Evolutionary conservation across 2,329 filamentous ascomycete species (phyloP).

Genomic region (Helotiales sp.): DNA sequence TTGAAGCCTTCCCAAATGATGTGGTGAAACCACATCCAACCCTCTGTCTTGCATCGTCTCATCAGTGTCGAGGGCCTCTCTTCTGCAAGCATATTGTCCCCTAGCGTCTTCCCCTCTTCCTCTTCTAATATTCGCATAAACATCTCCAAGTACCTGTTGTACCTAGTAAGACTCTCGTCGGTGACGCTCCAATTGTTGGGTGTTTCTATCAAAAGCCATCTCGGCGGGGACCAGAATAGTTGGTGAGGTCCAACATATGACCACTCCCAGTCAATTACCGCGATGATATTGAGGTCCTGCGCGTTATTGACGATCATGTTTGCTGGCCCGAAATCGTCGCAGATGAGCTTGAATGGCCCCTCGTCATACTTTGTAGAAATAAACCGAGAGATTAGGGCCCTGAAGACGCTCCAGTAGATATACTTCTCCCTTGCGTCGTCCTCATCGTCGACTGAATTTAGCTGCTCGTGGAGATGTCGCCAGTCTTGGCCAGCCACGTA

Average conservation of each 20-base stretch:
- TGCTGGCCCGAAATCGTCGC: conserved; percentile 37
- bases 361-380: conserved; percentile 24
- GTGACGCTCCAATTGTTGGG: conserved; percentile 11
- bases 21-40: conserved; percentile 8
- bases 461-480: conserved; percentile 36
- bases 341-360: conserved; percentile 38
- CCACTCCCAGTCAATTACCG: conserved; percentile 39
- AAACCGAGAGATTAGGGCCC: conserved; percentile 29
- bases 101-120: conserved; percentile 4
- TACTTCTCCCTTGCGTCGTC: conserved; percentile 34
- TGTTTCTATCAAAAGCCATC: conserved; percentile 32
- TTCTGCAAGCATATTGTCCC: neutral
- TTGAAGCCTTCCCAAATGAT: conserved; percentile 10
- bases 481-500: conserved; percentile 27
- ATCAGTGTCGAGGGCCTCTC: conserved; percentile 6
- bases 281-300: conserved; percentile 36
- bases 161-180: conserved; percentile 4
- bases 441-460: conserved; percentile 32
- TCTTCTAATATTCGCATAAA: conserved; percentile 8
- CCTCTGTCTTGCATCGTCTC: conserved; percentile 10
- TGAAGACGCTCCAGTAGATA: conserved; percentile 31
- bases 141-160: conserved; percentile 6
- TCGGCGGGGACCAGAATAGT: conserved; percentile 38
- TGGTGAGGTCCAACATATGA: conserved; percentile 39
- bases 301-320: conserved; percentile 38